A percentile compares a stretch with the other conserved stretches of the same genome.
phyloP scores from a whole-genome alignment of 805 yeast genomes.

The Nadsonia fulvescens region DNA sequence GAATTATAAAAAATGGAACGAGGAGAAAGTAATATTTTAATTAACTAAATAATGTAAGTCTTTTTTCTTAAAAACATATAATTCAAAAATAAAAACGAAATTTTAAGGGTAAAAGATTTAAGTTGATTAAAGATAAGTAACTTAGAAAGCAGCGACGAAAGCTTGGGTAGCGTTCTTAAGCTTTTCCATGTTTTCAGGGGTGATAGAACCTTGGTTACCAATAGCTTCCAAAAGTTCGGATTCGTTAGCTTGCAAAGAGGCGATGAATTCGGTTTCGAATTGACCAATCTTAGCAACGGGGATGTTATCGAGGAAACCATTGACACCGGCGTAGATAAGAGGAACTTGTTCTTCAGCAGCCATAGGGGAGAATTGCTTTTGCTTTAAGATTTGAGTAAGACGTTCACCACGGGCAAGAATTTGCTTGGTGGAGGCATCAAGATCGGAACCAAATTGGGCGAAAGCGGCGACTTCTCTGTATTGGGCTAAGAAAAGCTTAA shows the following conservation, averaged over 20 bases:
- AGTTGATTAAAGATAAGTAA: no score
- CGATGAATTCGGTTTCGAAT: slow-evolving; percentile 83
- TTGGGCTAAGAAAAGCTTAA: slow-evolving; percentile 99
- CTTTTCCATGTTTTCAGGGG: slow-evolving; percentile 70
- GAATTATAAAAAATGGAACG: no score
- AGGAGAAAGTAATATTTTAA: no score
- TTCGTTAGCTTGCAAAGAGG: slow-evolving; percentile 85
- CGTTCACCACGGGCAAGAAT: slow-evolving; percentile 99
- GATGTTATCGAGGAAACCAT: slow-evolving; percentile 88
- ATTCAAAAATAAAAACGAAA: no score
- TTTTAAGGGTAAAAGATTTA: no score
- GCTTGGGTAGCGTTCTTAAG: slow-evolving; percentile 85
- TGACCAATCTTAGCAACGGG: slow-evolving; percentile 74
- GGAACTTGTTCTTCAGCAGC: slow-evolving; percentile 99
- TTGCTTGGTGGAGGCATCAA: slow-evolving; percentile 99
- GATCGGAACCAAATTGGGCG: slow-evolving; percentile 99
- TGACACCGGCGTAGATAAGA: slow-evolving; percentile 96
- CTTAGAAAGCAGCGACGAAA: slow-evolving; percentile 86
- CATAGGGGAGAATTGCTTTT: slow-evolving; percentile 90
- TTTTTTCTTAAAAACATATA: no score
- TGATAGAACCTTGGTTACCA: slow-evolving; percentile 75
- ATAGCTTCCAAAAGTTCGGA: slow-evolving; percentile 67
- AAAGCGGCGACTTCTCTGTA: slow-evolving; percentile 99
- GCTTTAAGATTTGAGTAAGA: slow-evolving; percentile 95
- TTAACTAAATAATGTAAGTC: no score